A percentile compares a stretch with the other conserved stretches of the same genome.
Conservation (phyloP, 2,329 filamentous ascomycete species). For the Talaromyces marneffei region DNA sequence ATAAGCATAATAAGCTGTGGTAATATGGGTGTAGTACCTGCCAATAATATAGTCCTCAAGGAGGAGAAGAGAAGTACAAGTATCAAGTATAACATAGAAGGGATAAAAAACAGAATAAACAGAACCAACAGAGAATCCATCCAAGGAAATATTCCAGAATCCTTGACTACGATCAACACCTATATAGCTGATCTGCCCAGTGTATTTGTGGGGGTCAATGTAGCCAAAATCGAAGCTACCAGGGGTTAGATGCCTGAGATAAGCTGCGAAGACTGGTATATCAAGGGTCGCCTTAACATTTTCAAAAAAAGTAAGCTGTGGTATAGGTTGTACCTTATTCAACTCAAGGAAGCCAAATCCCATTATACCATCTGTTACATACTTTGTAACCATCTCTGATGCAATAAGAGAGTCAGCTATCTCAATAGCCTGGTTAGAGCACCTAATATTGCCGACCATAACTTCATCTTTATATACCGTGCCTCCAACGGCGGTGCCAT, state of each 20-base stretch:
- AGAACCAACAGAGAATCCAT: conserved; percentile 55
- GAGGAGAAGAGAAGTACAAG: conserved; percentile 62
- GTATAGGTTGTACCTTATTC: too few species aligned
- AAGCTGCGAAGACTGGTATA: conserved; percentile 14
- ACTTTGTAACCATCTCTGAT: too few species aligned
- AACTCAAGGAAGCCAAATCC: neutral
- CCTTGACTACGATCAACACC: conserved; percentile 48
- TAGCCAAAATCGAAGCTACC: conserved; percentile 16
- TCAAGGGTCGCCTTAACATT: conserved; percentile 49
- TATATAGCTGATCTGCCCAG: conserved; percentile 7
- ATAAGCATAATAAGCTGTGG: too few species aligned
- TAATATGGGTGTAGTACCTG: too few species aligned
- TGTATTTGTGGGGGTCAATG: conserved; percentile 15
- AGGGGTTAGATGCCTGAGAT: conserved; percentile 12
- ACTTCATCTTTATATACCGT: too few species aligned
- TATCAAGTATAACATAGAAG: conserved; percentile 60
- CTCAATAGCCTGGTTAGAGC: too few species aligned
- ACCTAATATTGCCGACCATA: too few species aligned
- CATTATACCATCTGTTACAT: too few species aligned
- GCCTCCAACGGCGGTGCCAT: too few species aligned
- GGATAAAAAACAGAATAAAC: too few species aligned
- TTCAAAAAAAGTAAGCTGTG: conserved; percentile 57
- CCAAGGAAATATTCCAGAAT: conserved; percentile 58
- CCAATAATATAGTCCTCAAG: too few species aligned
- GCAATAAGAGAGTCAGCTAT: too few species aligned